Percentiles rank a stretch among this genome's conserved stretches.
These are phyloP conservation scores for Coemansia furcata DNA, from an alignment of 192 early-diverging fungal genomes.

Conservation along the genomic window DNA sequence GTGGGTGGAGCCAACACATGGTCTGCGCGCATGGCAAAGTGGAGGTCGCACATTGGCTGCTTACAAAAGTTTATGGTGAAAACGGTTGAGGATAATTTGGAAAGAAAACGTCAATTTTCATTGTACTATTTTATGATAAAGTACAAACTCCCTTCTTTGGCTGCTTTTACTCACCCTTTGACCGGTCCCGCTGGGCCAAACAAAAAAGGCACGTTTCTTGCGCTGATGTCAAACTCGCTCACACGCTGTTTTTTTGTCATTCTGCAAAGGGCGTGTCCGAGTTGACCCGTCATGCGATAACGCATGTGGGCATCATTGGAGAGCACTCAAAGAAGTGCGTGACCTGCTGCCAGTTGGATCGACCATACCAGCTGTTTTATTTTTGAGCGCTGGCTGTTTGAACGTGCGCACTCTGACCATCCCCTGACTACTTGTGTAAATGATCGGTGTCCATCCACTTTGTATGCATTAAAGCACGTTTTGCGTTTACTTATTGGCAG, in stretches of 20 bases:
- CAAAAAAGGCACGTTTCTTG: conserved; percentile 4
- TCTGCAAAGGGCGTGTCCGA: not conserved
- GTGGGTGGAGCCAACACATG: not conserved
- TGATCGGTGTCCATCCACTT: not conserved
- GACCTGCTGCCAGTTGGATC: conserved; percentile 1
- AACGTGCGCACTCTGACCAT: not conserved
- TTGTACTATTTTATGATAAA: not conserved
- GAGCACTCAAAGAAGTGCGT: not conserved
- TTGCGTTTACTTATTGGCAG: not conserved
- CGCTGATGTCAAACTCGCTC: not conserved
- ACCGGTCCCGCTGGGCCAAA: not conserved
- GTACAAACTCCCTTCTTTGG: not conserved
- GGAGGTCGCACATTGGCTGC: not conserved
- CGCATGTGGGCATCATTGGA: not conserved
- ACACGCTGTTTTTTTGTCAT: not conserved
- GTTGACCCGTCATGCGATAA: not conserved
- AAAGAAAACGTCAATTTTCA: not conserved
- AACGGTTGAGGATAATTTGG: not conserved
- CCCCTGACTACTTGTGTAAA: not conserved
- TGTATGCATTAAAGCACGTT: not conserved
- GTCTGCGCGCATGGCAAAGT: not conserved
- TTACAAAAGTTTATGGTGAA: not conserved
- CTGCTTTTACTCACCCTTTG: not conserved
- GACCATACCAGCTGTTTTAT: not conserved
- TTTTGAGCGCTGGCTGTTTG: not conserved